Evolutionary conservation across 257 asterid species (phyloP).

Genomic region (Rauvolfia tetraphylla): DNA sequence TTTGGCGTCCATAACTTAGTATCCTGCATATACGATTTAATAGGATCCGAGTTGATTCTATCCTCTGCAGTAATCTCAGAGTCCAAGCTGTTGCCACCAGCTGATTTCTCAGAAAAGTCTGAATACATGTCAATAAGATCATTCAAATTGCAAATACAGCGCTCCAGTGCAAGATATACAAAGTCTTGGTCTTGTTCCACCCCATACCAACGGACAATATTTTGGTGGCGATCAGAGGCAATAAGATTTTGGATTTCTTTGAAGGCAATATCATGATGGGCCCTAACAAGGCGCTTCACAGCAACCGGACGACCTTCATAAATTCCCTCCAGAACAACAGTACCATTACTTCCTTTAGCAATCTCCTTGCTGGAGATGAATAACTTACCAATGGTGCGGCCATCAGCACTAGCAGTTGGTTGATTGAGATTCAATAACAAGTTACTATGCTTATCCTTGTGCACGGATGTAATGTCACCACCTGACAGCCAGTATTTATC

Average conservation of each 20-base stretch:
- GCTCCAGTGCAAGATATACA: constrained; percentile 88
- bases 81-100: constrained; percentile 30
- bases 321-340: constrained; percentile 84
- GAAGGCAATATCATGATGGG: constrained; percentile 75
- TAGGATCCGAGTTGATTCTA: constrained; percentile 32
- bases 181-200: constrained; percentile 90
- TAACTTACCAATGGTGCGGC: constrained; percentile 72
- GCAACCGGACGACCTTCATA: constrained; percentile 87
- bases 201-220: constrained; percentile 87
- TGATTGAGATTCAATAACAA: constrained; percentile 48
- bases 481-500: constrained; percentile 35
- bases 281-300: constrained; percentile 90
- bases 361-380: constrained; percentile 68
- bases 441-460: constrained; percentile 30
- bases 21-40: constrained; percentile 38
- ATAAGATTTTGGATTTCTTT: constrained; percentile 90
- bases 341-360: constrained; percentile 93
- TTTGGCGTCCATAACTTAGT: constrained; percentile 54
- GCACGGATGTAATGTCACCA: constrained; percentile 30
- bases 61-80: constrained; percentile 36
- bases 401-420: constrained; percentile 42
- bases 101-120: constrained; percentile 34
- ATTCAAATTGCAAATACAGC: constrained; percentile 76
- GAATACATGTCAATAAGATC: constrained; percentile 65
- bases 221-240: constrained; percentile 83